A percentile compares a stretch with the other conserved stretches of the same genome.
Conservation (phyloP, 352 stramenopile genomes). For the Pythium sp. region DNA sequence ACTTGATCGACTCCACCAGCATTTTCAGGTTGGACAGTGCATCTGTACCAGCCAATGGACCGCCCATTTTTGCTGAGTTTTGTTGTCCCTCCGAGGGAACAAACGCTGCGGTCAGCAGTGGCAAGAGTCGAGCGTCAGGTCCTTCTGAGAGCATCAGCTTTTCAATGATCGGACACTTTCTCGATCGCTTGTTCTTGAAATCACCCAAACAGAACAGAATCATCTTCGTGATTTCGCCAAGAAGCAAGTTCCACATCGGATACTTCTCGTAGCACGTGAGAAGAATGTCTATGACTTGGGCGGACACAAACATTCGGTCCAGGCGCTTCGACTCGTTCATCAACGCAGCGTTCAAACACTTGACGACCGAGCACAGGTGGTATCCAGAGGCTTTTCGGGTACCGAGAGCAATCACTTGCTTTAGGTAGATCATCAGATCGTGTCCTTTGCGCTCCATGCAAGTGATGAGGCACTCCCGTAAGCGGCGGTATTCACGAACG, state of each 20-base stretch:
- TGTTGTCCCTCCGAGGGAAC: constrained; percentile 9
- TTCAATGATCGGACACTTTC: constrained; percentile 74
- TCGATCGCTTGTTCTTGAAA: constrained; percentile 85
- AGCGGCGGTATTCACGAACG: constrained; percentile 71
- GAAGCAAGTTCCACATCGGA: constrained; percentile 68
- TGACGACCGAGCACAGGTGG: constrained; percentile 73
- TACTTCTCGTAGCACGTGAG: constrained; percentile 83
- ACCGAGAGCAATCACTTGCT: constrained; percentile 69
- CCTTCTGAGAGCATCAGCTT: constrained; percentile 56
- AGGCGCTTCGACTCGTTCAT: constrained; percentile 81
- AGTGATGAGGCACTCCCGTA: constrained; percentile 78
- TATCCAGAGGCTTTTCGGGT: constrained; percentile 62
- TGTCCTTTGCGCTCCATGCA: constrained; percentile 82
- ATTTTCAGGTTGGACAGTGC: constrained; percentile 79
- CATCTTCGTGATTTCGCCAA: constrained; percentile 86
- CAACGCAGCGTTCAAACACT: constrained; percentile 70
- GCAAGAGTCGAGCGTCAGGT: constrained; percentile 50
- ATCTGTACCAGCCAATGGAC: constrained; percentile 50
- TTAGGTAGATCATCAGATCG: constrained; percentile 79
- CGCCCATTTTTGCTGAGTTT: constrained; percentile 24
- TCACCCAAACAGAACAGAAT: constrained; percentile 81
- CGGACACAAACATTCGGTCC: constrained; percentile 80
- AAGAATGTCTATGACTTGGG: constrained; percentile 64
- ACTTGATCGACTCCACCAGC: constrained; percentile 71
- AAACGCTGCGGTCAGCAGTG: constrained; percentile 63